phyloP scores from a whole-genome alignment of 495 filamentous ascomycete species.

The Aspergillus coremiiformis region DNA sequence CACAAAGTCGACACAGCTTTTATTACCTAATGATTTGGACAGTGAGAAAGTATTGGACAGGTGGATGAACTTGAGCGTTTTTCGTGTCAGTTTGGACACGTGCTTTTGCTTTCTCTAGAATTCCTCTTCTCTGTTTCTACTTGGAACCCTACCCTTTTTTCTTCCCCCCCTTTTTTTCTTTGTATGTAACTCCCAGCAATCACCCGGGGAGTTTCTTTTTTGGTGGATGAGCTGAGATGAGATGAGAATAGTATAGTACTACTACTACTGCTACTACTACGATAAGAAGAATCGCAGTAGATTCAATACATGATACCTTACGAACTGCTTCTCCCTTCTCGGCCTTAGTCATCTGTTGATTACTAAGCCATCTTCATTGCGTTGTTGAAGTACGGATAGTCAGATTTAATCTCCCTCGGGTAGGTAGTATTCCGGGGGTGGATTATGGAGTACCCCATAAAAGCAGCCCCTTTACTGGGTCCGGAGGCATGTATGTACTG shows the following conservation, averaged over 20 bases:
- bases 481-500: neutral
- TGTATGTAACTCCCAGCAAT: neutral
- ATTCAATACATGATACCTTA: neutral
- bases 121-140: neutral
- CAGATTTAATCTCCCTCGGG: neutral
- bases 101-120: neutral
- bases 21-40: conserved; percentile 15
- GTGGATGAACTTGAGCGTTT: conserved; percentile 5
- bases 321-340: neutral
- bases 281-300: neutral
- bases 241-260: neutral
- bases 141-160: neutral
- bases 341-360: neutral
- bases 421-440: neutral
- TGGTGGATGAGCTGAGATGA: neutral
- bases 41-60: conserved; percentile 5
- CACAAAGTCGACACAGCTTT: conserved; percentile 7
- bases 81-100: neutral
- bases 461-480: neutral
- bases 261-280: too few relatives aligned
- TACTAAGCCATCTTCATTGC: neutral
- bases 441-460: too few relatives aligned
- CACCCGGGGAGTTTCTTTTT: neutral
- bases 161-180: neutral
- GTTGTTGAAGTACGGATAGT: neutral